Evolutionary conservation across 2,329 filamentous ascomycete species (phyloP).

Genomic region (Monosporascus sp.): DNA sequence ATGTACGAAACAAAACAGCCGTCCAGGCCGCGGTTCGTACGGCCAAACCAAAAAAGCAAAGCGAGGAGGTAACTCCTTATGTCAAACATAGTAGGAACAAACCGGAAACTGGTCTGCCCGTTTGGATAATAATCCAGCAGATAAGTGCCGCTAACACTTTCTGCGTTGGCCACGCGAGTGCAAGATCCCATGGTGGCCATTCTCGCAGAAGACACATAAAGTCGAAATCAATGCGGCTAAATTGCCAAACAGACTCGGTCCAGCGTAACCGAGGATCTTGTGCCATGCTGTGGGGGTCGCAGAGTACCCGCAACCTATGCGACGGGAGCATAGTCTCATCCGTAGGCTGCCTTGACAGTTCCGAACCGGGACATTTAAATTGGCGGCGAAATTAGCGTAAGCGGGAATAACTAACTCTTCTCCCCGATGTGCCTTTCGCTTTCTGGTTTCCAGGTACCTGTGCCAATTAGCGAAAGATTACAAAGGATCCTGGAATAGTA

Average conservation of each 20-base stretch:
- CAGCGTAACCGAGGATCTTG: too few species aligned
- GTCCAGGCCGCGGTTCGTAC: background rate
- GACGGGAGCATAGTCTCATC: too few species aligned
- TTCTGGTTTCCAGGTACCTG: slow-evolving; percentile 74
- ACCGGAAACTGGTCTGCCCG: background rate
- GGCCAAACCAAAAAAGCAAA: background rate
- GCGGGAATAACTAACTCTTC: slow-evolving; percentile 20
- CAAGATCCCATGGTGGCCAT: background rate
- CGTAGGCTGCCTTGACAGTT: too few species aligned
- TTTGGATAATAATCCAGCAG: background rate
- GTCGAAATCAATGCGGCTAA: background rate
- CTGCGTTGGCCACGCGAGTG: background rate
- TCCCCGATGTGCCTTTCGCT: slow-evolving; percentile 64
- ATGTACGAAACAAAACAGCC: background rate
- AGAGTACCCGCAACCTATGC: too few species aligned
- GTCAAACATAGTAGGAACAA: background rate
- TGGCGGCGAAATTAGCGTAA: slow-evolving; percentile 6
- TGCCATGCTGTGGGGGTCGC: too few species aligned
- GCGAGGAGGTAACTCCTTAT: background rate
- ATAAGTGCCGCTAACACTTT: background rate
- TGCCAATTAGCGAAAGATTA: background rate
- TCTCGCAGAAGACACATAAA: background rate
- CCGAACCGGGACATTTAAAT: too few species aligned
- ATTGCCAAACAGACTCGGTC: background rate
- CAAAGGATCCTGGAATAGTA: background rate